Base-by-base conservation (phyloP, 371 early-diverging fungal species). In the Mortierella sp. region DNA sequence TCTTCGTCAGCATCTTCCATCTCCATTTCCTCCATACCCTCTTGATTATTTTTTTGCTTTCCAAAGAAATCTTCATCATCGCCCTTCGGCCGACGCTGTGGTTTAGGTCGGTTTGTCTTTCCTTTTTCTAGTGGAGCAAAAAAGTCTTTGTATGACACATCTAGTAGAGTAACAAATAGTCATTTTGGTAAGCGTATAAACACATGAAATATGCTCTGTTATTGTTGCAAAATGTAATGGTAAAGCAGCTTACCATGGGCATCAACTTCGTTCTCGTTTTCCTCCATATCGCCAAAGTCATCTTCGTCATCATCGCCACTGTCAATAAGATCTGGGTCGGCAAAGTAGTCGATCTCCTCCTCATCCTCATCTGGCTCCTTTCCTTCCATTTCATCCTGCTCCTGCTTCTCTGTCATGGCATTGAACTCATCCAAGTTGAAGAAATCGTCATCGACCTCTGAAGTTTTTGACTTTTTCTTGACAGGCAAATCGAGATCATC, bases 361-460 rank as follows among this genome's bases (percentile, higher is more conserved):
- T 84, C 87, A 20, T 85, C 71, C 43, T 89, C 86, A 39, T 87
- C 85, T 9, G 84, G 86, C 20, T 84, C 86, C 14, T 85, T 88
- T 58, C 84, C 88, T 35, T 84, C 73, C 73, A 87, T 70, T 63
- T 89, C 89, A 30, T 86, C 78, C 60, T 85, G 85, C 73, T 91
- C 91, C 73, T 89, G 89, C 73, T 89, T 86, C 66, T 91, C 91
- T 9, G 91, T 89, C 89, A 90, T 87, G 49, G 87, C 84, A 62
- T 91, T 91, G 72, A 91, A 91, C 63, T 87, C 86, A 0, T 87
- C 87, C 55, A 92, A 67, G 61, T 89, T 87, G 72, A 92, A 92
- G 60, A 92, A 92, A 18, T 90, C 90, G 70, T 92, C 93, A 62
- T 92, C 91, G 0, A 92, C 88, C 72, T 90, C 91, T 11, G 90